Evolutionary conservation across 306 rosid species (phyloP).

Genomic region (Hylodesmum podocarpum): DNA sequence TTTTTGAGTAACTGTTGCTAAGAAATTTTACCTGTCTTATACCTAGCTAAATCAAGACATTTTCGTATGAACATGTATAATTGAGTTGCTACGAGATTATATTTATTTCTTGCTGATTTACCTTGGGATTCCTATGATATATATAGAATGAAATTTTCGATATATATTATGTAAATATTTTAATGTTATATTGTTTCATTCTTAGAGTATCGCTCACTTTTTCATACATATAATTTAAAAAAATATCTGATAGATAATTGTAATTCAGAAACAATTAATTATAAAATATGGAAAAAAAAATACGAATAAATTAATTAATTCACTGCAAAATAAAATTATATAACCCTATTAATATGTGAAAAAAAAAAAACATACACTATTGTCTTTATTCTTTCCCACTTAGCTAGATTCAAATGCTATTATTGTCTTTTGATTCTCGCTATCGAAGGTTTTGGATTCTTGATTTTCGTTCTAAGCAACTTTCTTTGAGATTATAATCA

Average conservation of each 20-base stretch:
- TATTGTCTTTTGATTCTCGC: background rate
- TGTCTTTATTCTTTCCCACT: background rate
- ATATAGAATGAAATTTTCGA: background rate
- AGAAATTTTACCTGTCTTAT: background rate
- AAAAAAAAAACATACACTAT: too few relatives aligned
- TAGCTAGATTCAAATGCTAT: background rate
- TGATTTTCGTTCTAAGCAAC: background rate
- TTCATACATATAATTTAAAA: too few relatives aligned
- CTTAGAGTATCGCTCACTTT: background rate
- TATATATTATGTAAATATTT: background rate
- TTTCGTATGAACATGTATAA: background rate
- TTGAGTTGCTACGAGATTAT: background rate
- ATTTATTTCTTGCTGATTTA: background rate
- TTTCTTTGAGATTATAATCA: background rate
- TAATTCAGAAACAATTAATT: too few relatives aligned
- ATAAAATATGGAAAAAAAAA: too few relatives aligned
- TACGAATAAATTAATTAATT: too few relatives aligned
- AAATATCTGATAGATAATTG: too few relatives aligned
- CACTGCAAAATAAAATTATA: too few relatives aligned
- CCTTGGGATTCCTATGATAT: background rate
- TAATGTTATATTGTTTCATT: background rate
- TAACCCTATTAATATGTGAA: too few relatives aligned
- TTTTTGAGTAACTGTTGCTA: background rate
- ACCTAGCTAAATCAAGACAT: background rate
- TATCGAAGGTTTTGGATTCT: background rate